Base-by-base conservation (phyloP, 2,329 filamentous ascomycete genomes). In the Westerdykella ornata region DNA sequence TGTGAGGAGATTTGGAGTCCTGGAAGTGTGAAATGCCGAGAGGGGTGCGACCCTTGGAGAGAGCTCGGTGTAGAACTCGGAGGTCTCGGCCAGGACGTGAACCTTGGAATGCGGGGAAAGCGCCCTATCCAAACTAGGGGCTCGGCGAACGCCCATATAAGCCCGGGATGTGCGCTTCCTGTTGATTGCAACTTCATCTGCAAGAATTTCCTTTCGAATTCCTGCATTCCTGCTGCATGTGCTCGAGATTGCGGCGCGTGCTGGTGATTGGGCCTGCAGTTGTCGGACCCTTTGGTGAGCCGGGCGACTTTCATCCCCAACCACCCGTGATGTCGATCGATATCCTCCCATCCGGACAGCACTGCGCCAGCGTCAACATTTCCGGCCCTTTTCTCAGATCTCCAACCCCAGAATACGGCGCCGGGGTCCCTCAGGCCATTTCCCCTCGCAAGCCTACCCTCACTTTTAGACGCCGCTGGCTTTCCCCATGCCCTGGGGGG, bases 41-140 rank as follows among this genome's bases (percentile, higher is more conserved):
- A 50, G 47, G 44, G 46, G 29, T 13, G 44, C 39, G 46, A 26
- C 5, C 20, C 22, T 37, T 39, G 38, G 42, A 14, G 32, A 4
- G 33, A 22, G 45, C 22, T 45, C 45, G 39, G 48, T 46, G 43
- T n/a, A n/a, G n/a, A n/a, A n/a, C n/a, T n/a, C n/a, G 46, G 45
- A 41, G 43, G 44, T 44, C 44, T 45, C 43, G 50, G 42, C 51
- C 42, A 47, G 40, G 46, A 52, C 52, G 44, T 44, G 22, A n/a
- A n/a, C n/a, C n/a, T n/a, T 26, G 8, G 35, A 50, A 51, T 57
- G 57, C 54, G 57, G 58, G 56, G 56, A 59, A 57, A 44, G 43
- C 46, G 41, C 30, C 5, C 39, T 38, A 48, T 51, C 52, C 55
- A 52, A 57, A 15, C 16, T n/a, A 33, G 30, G 30, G 57, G 59